Conservation (phyloP, 169 alveolate species). For the Plasmodium malariae region DNA sequence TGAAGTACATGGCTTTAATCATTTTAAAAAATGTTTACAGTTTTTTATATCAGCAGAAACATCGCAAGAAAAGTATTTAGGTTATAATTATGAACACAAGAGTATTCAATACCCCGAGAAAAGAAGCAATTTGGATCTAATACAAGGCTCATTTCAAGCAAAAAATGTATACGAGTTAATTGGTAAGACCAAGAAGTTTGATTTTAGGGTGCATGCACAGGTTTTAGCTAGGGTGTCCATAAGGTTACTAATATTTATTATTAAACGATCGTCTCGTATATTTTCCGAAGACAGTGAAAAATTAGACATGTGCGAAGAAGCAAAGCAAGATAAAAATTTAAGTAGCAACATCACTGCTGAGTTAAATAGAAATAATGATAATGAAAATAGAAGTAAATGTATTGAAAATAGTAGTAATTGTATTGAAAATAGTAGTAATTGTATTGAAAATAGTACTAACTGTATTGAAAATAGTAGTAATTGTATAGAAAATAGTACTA, state of each 20-base stretch:
- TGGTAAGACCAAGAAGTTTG: constrained; percentile 42
- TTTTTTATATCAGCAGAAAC: constrained; percentile 24
- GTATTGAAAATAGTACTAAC: background rate
- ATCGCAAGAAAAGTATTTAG: constrained; percentile 32
- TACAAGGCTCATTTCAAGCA: constrained; percentile 69
- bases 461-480: background rate
- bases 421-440: too few relatives aligned
- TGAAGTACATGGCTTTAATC: constrained; percentile 13
- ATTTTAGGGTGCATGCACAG: constrained; percentile 67
- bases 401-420: too few relatives aligned
- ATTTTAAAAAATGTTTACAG: constrained; percentile 42
- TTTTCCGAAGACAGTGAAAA: background rate
- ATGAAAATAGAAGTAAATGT: too few relatives aligned
- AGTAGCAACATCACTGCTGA: background rate
- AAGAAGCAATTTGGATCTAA: constrained; percentile 37
- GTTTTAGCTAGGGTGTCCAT: constrained; percentile 46
- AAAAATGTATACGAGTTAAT: constrained; percentile 52
- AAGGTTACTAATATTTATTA: constrained; percentile 26
- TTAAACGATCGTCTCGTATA: constrained; percentile 23
- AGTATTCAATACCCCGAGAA: constrained; percentile 33
- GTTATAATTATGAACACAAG: constrained; percentile 49
- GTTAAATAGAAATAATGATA: background rate
- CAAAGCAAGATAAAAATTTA: background rate
- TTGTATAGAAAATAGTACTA: too few relatives aligned
- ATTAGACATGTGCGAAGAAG: background rate